Base-by-base conservation (phyloP, 805 yeast genomes). In the Myxozyma vanderwaltii region DNA sequence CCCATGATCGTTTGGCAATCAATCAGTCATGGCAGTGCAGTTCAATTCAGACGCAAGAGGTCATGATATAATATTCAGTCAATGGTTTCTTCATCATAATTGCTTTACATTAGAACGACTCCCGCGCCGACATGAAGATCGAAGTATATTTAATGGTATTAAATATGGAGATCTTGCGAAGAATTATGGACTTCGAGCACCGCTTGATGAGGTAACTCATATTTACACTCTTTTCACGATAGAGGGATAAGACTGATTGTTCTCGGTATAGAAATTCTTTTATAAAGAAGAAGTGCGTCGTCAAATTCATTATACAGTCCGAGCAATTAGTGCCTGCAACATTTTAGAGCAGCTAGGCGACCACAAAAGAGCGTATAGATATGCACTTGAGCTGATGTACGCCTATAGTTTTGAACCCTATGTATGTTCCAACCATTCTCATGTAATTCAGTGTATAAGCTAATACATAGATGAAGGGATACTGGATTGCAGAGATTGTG, bases 261-360 rank as follows among this genome's bases (percentile, higher is more conserved):
- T 36, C 3, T 6, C n/a, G 33, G 35, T 17, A 39, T 8, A 48
- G 43, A 23, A 29, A 13, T 36, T 36, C 19, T 48, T 36, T 23
- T 15, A 24, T 10, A 36, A 48, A 48, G 38, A 26, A 23, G 52
- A 48, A 10, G 19, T 48, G 10, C 29, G 52, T 13, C 41, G 52
- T 4, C 52, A 38, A 7, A 48, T 48, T 24, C 52, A 48, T 24
- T 48, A 21, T 36, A 39, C 27, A 12, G 52, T 48, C 6, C 52
- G 52, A 6, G 52, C 52, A 6, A 48, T 48, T 5, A 48, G 52
- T 24, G 52, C 52, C 1, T 48, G 52, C 43, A 48, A 35, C 24
- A 17, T 35, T 4, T 36, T 48, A 6, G 52, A 48, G 21, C 43
- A 48, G 21, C 33, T 48, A 15, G 52, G 52, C 19, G 52, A 48